Base-by-base conservation (phyloP, 1,284 basidiomycete species). In the Fomitiporia mediterranea region DNA sequence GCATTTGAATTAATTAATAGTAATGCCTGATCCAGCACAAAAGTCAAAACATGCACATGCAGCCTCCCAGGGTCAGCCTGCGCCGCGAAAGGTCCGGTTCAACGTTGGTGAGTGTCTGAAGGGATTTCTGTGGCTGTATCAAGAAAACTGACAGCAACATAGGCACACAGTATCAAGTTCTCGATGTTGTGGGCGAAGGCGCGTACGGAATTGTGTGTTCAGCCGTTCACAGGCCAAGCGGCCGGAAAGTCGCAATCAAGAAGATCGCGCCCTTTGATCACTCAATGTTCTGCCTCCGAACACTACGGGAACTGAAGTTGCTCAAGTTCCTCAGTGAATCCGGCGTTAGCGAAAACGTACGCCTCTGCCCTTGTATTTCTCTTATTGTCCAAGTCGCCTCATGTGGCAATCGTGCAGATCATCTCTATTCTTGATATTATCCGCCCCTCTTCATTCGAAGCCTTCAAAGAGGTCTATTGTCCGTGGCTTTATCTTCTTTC, bases 401-500 rank as follows among this genome's bases (percentile, higher is more conserved):
- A 61, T 48, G 62, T 58, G 30, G 43, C 42, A 38, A 52, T 43
- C 49, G 34, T 23, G 39, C 71, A 94, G 88, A 96, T 98, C 67
- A 97, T 97, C 68, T 91, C 93, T 34, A 94, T 98, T 64, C 76
- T 97, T 40, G 94, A 98, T 69, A 97, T 97, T 66, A 85, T 97
- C 77, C 91, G 91, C 68, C 94, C 94, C 0, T 73, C 89, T 27
- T 89, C 90, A 32, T 77, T 93, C 68, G 94, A 98, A 30, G 78
- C 81, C 0, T 99, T 99, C 80, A 94, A 91, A 65, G 96, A 99
- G 72, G 95, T 92, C 46, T 92, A 92, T 65, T 70, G 88, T 89
- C 66, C 66, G 84, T 81, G 47, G 40, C 55, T 42, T 47, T 50
- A 28, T 19, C 15, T 43, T 32, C 34, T 17, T 21, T 8, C 32